Conservation (phyloP, 2,329 filamentous ascomycete genomes). For the Clonostachys byssicola region DNA sequence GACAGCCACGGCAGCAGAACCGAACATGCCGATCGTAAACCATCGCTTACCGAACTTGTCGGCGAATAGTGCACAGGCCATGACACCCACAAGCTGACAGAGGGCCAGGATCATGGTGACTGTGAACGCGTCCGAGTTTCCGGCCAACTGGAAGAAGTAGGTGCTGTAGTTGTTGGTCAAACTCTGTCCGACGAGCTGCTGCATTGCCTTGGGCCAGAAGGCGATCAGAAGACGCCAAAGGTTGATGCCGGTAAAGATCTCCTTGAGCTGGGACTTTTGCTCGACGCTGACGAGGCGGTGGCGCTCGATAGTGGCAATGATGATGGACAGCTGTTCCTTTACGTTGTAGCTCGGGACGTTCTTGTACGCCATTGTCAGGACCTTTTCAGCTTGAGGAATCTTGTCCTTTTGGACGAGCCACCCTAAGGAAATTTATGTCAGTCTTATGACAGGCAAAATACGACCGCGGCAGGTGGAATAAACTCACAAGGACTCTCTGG, state of each 20-base stretch:
- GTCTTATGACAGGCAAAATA: too few relatives aligned
- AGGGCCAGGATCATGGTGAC: not conserved
- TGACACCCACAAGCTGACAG: not conserved
- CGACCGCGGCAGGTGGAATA: too few relatives aligned
- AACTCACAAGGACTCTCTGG: slow-evolving; percentile 2
- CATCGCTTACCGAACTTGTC: not conserved
- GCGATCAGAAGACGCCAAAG: slow-evolving; percentile 3
- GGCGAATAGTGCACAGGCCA: not conserved
- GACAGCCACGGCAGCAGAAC: not conserved
- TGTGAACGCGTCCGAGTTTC: not conserved
- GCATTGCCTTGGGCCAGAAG: slow-evolving; percentile 5
- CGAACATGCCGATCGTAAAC: not conserved
- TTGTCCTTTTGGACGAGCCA: not conserved
- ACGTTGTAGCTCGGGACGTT: slow-evolving; percentile 2
- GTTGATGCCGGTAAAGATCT: slow-evolving; percentile 2
- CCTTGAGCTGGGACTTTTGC: not conserved
- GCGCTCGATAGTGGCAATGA: not conserved
- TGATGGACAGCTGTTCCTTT: not conserved
- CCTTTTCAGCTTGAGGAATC: not conserved
- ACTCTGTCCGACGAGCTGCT: slow-evolving; percentile 2
- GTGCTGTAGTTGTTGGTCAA: slow-evolving; percentile 4
- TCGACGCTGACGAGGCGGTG: not conserved
- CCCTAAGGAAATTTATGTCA: not conserved
- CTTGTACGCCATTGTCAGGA: not conserved
- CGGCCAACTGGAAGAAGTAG: slow-evolving; percentile 1